These are phyloP conservation scores for Aurinia saxatilis DNA, from an alignment of 345 rosid species.

Conservation along the genomic window DNA sequence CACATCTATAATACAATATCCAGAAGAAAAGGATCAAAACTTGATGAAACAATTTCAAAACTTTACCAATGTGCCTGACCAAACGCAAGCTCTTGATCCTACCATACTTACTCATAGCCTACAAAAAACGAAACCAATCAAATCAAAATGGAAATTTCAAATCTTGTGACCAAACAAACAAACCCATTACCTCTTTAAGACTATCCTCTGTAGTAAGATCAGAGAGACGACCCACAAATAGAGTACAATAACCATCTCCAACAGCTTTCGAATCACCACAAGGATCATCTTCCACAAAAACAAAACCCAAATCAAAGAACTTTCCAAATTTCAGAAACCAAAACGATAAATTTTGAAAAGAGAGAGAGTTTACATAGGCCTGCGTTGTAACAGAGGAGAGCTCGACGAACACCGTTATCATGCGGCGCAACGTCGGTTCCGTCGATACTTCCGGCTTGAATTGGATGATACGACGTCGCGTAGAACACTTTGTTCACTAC, in stretches of 20 bases:
- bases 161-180: background rate
- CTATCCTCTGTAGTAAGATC: conserved; percentile 62
- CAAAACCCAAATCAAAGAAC: background rate
- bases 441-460: conserved; percentile 93
- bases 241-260: conserved; percentile 76
- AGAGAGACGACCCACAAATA: conserved; percentile 77
- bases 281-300: conserved; percentile 57
- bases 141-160: background rate
- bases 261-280: conserved; percentile 59
- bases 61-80: conserved; percentile 81
- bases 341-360: background rate
- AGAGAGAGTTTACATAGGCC: conserved; percentile 50
- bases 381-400: conserved; percentile 76
- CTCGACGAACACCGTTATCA: conserved; percentile 71
- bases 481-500: conserved; percentile 68
- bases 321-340: background rate
- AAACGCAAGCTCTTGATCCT: conserved; percentile 72
- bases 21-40: background rate
- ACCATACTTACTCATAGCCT: conserved; percentile 89
- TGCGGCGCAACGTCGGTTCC: conserved; percentile 82
- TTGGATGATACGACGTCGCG: conserved; percentile 82
- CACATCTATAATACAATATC: background rate
- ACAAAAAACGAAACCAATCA: background rate
- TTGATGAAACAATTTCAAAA: background rate
- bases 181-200: conserved; percentile 46